These are phyloP conservation scores for Acer saccharum DNA, from an alignment of 345 rosid genomes.

Conservation along the genomic window DNA sequence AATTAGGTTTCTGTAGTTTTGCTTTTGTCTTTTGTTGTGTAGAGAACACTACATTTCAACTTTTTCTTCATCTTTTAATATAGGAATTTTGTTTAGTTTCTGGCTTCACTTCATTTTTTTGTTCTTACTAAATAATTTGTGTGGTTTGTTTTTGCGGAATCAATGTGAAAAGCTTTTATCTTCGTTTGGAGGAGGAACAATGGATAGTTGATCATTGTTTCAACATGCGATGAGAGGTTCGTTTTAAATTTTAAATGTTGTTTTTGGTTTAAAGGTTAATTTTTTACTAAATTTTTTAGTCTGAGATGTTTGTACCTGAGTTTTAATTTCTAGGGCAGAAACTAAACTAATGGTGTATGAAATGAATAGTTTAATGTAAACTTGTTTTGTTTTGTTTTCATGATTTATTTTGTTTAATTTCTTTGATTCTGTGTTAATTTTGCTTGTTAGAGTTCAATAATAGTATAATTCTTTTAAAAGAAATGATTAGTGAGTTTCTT, in stretches of 20 bases:
- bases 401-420: background rate
- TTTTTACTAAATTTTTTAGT: background rate
- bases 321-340: background rate
- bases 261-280: conserved; percentile 1
- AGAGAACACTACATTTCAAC: background rate
- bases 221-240: conserved; percentile 14
- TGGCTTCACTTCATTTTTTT: background rate
- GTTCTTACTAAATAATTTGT: too few relatives aligned
- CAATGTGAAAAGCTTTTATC: too few relatives aligned
- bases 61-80: background rate
- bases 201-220: conserved; percentile 16
- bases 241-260: background rate
- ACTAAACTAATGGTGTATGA: background rate
- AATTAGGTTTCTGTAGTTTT: background rate
- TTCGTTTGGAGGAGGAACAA: too few relatives aligned
- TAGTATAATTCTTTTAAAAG: background rate
- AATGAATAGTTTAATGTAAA: background rate
- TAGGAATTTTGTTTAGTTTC: background rate
- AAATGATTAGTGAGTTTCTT: background rate
- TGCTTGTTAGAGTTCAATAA: background rate
- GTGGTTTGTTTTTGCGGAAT: too few relatives aligned
- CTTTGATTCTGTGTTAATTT: background rate
- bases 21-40: background rate
- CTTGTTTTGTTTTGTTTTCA: background rate
- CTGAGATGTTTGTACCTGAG: background rate